Evolutionary conservation across 345 rosid species (phyloP).

Genomic region (Syzygium jambos): DNA sequence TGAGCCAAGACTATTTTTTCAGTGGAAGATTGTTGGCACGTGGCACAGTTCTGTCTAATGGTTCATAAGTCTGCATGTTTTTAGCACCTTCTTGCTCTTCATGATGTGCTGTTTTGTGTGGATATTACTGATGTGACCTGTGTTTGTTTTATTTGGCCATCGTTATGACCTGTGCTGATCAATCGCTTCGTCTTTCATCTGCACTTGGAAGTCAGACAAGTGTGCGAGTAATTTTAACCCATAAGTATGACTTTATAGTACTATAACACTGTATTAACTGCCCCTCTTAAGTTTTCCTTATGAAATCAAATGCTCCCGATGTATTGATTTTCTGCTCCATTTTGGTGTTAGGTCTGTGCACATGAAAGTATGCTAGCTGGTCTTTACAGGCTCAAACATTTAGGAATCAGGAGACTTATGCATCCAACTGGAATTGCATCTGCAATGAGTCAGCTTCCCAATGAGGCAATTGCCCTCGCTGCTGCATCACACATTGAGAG

Average conservation of each 20-base stretch:
- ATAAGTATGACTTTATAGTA: background rate
- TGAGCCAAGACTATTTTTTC: background rate
- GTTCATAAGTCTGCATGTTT: background rate
- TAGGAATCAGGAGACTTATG: constrained; percentile 76
- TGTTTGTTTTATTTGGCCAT: background rate
- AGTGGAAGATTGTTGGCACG: background rate
- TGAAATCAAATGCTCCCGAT: background rate
- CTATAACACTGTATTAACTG: background rate
- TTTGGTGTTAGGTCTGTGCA: constrained; percentile 62
- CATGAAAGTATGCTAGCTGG: constrained; percentile 99
- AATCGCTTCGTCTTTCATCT: background rate
- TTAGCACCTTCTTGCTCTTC: background rate
- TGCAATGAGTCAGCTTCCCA: constrained; percentile 93
- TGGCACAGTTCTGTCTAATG: background rate
- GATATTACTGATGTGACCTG: background rate
- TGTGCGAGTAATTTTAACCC: background rate
- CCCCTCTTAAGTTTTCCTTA: background rate
- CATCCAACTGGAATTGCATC: constrained; percentile 66
- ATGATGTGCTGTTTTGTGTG: background rate
- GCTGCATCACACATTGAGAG: constrained; percentile 97
- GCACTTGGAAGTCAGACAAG: background rate
- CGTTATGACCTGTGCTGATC: background rate
- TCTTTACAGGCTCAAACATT: constrained; percentile 78
- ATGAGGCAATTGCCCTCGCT: constrained; percentile 91
- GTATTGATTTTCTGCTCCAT: background rate